Percentiles rank a stretch among this genome's conserved stretches.
phyloP scores from a whole-genome alignment of 441 rosid genomes.

The Lepidium campestre region DNA sequence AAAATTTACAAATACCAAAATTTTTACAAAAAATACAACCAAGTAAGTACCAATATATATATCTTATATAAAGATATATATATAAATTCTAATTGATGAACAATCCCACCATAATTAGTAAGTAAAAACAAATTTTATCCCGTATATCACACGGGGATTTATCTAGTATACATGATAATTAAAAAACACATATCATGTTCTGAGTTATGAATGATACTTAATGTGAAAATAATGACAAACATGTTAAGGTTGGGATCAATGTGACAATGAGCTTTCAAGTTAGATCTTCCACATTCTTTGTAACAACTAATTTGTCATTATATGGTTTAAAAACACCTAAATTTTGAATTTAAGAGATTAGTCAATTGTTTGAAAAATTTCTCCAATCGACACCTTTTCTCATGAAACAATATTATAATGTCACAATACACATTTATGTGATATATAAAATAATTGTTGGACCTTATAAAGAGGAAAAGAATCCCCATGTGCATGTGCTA shows the following conservation, averaged over 20 bases:
- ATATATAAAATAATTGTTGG: conserved; percentile 1
- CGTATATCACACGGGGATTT: too few relatives aligned
- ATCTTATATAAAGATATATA: too few relatives aligned
- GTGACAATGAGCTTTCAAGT: not conserved
- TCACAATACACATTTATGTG: not conserved
- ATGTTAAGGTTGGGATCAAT: not conserved
- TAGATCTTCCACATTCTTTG: conserved; percentile 9
- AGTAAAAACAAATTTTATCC: too few relatives aligned
- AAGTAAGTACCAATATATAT: too few relatives aligned
- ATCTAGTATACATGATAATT: too few relatives aligned
- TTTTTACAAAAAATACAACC: too few relatives aligned
- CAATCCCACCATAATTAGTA: too few relatives aligned
- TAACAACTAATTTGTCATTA: conserved; percentile 25
- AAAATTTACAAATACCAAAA: too few relatives aligned
- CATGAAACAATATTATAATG: conserved; percentile 15
- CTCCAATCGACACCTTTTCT: conserved; percentile 11
- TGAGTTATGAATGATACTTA: not conserved
- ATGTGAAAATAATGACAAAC: not conserved
- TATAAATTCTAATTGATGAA: too few relatives aligned
- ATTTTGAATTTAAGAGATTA: conserved; percentile 10
- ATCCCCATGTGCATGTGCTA: conserved; percentile 25
- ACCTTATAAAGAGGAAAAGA: conserved; percentile 22
- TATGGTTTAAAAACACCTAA: not conserved
- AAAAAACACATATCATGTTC: not conserved
- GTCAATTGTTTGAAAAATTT: conserved; percentile 9